These are phyloP conservation scores for Plasmopara halstedii DNA, from an alignment of 352 stramenopile genomes.

Conservation along the genomic window DNA sequence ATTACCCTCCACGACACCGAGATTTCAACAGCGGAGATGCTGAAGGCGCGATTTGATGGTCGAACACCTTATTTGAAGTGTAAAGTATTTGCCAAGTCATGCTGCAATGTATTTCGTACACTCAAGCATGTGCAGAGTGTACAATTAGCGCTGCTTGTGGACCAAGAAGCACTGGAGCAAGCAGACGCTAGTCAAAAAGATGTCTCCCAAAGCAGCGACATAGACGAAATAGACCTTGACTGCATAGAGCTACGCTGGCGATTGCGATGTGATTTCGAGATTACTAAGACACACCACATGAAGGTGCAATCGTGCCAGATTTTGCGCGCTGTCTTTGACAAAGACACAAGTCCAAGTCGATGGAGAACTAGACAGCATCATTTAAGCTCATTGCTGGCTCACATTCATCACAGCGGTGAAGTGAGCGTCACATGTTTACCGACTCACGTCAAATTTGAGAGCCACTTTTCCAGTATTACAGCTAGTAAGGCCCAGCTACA, in stretches of 20 bases:
- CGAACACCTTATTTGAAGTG: slow-evolving; percentile 52
- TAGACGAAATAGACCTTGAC: slow-evolving; percentile 49
- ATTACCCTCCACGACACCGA: slow-evolving; percentile 13
- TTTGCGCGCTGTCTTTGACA: slow-evolving; percentile 77
- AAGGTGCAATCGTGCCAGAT: slow-evolving; percentile 70
- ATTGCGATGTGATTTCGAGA: slow-evolving; percentile 73
- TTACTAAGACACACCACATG: slow-evolving; percentile 83
- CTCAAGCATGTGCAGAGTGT: slow-evolving; percentile 76
- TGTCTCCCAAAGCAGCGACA: slow-evolving; percentile 16
- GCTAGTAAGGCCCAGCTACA: slow-evolving; percentile 75
- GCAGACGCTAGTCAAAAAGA: slow-evolving; percentile 19
- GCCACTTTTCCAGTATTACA: slow-evolving; percentile 50
- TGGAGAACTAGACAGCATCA: slow-evolving; percentile 65
- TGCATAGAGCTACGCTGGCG: slow-evolving; percentile 61
- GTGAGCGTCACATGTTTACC: slow-evolving; percentile 57
- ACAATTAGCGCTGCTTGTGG: slow-evolving; percentile 54
- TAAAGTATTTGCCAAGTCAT: slow-evolving; percentile 72
- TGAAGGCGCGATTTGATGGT: slow-evolving; percentile 17
- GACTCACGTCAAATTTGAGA: slow-evolving; percentile 73
- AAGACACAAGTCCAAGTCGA: slow-evolving; percentile 35
- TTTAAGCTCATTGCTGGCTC: slow-evolving; percentile 58
- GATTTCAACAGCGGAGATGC: slow-evolving; percentile 11
- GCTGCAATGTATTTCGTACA: slow-evolving; percentile 75
- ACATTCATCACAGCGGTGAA: slow-evolving; percentile 80
- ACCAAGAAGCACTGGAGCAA: slow-evolving; percentile 23